Conservation (phyloP, 306 rosid species). For the Acacia acuminata region DNA sequence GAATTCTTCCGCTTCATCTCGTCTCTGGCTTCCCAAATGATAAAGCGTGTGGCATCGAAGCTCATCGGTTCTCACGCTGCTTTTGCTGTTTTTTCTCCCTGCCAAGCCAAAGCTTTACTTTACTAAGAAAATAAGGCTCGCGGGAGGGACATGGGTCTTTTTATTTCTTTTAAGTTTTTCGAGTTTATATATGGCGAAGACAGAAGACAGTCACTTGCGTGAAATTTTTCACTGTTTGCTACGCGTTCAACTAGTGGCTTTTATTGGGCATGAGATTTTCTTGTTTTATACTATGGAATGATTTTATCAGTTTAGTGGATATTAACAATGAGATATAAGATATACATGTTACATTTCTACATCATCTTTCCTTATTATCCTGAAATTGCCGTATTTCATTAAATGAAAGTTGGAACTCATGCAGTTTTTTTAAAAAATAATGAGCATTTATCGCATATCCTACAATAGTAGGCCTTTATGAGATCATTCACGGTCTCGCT, state of each 20-base stretch:
- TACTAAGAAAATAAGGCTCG: no score
- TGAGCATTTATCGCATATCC: background rate
- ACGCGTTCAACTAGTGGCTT: conserved; percentile 4
- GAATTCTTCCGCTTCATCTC: conserved; percentile 34
- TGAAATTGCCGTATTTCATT: background rate
- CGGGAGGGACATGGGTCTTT: background rate
- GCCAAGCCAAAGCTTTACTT: no score
- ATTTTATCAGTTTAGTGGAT: background rate
- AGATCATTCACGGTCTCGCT: conserved; percentile 4
- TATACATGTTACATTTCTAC: background rate
- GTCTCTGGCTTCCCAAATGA: conserved; percentile 12
- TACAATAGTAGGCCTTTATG: background rate
- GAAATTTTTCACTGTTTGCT: conserved; percentile 1
- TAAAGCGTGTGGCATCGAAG: conserved; percentile 24
- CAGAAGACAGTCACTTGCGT: conserved; percentile 28
- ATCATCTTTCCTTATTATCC: background rate
- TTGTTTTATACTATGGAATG: background rate
- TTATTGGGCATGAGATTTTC: background rate
- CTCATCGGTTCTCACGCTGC: conserved; percentile 10
- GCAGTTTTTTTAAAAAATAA: background rate
- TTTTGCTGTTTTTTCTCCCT: background rate
- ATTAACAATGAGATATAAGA: background rate
- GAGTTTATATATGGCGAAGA: conserved; percentile 15
- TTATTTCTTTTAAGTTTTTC: background rate
- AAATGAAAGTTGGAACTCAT: background rate